These are phyloP conservation scores for Brassica balearica DNA, from an alignment of 441 rosid genomes.

Conservation along the genomic window DNA sequence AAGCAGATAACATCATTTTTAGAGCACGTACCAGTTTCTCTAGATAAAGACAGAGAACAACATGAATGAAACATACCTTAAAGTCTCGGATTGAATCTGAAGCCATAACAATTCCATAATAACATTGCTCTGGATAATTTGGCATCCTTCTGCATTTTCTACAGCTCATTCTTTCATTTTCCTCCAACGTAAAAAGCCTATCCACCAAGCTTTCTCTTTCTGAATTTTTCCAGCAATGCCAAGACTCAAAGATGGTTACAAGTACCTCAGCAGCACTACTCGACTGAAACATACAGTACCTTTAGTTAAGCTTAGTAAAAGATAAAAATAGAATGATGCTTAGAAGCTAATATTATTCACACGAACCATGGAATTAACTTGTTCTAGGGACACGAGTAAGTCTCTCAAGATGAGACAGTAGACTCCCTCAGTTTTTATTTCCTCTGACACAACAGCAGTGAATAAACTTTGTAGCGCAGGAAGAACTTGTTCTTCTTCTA, in stretches of 20 bases:
- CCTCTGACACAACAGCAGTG: conserved; percentile 13
- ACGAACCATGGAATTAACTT: conserved; percentile 26
- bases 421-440: conserved; percentile 1
- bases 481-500: conserved; percentile 4
- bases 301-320: not conserved
- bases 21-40: not conserved
- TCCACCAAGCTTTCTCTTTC: conserved; percentile 29
- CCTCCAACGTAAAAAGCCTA: conserved; percentile 24
- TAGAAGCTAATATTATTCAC: conserved; percentile 14
- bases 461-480: conserved; percentile 7
- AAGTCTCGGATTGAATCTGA: conserved; percentile 30
- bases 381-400: conserved; percentile 28
- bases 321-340: not conserved
- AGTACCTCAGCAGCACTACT: conserved; percentile 35
- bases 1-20: not conserved
- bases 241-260: conserved; percentile 33
- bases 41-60: not conserved
- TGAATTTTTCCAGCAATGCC: conserved; percentile 36
- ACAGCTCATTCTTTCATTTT: conserved; percentile 30
- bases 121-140: conserved; percentile 24
- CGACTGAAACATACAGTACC: not conserved
- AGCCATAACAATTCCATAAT: conserved; percentile 30
- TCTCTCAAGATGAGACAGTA: conserved; percentile 25
- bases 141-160: conserved; percentile 15
- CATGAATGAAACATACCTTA: conserved; percentile 26